Conservation (phyloP, 495 filamentous ascomycete species). For the Lasiosphaeris hirsuta region DNA sequence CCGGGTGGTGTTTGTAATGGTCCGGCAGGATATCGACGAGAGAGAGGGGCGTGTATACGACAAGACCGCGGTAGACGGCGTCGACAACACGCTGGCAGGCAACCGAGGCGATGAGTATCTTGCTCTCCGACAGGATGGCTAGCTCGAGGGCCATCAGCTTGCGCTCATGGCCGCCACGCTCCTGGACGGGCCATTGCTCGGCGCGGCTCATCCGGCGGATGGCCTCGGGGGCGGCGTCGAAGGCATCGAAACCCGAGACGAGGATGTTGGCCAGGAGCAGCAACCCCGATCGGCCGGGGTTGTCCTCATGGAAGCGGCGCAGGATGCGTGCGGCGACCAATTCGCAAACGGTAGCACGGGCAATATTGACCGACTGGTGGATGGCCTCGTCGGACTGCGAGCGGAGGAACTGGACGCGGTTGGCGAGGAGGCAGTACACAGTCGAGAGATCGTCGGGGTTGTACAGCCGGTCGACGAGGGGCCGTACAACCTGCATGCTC, state of each 20-base stretch:
- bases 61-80: slow-evolving; percentile 54
- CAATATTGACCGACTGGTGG: slow-evolving; percentile 57
- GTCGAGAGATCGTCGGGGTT: slow-evolving; percentile 53
- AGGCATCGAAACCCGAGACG: slow-evolving; percentile 62
- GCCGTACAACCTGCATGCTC: slow-evolving; percentile 55
- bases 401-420: slow-evolving; percentile 59
- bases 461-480: slow-evolving; percentile 59
- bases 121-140: slow-evolving; percentile 61
- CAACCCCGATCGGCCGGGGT: slow-evolving; percentile 52
- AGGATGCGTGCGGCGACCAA: slow-evolving; percentile 55
- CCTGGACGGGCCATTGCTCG: slow-evolving; percentile 42
- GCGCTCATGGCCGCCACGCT: slow-evolving; percentile 49
- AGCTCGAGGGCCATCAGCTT: slow-evolving; percentile 61
- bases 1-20: slow-evolving; percentile 62
- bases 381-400: slow-evolving; percentile 54
- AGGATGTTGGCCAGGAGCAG: slow-evolving; percentile 57
- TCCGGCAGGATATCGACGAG: slow-evolving; percentile 65
- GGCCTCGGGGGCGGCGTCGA: slow-evolving; percentile 53
- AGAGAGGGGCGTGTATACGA: slow-evolving; percentile 59
- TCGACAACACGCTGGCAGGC: slow-evolving; percentile 59
- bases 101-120: slow-evolving; percentile 53
- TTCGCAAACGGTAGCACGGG: slow-evolving; percentile 59
- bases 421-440: slow-evolving; percentile 64
- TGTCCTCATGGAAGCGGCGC: slow-evolving; percentile 59
- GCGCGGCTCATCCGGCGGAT: slow-evolving; percentile 38